These are phyloP conservation scores for Candida succiphila DNA, from an alignment of 805 yeast genomes.

Conservation along the genomic window DNA sequence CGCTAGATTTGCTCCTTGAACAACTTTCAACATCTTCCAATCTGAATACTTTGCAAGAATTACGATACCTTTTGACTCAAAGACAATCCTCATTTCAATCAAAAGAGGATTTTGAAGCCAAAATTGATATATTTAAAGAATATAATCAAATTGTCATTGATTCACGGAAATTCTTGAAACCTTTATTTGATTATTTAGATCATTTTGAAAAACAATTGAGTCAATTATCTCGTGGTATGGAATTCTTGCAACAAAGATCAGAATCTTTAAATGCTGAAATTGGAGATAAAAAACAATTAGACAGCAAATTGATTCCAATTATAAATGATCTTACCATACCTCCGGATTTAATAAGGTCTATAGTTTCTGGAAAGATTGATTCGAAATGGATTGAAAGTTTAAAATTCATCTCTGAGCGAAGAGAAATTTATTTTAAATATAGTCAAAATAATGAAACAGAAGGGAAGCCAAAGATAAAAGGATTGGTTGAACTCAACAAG, in stretches of 20 bases:
- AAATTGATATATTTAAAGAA: slow-evolving; percentile 11
- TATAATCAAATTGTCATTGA: slow-evolving; percentile 18
- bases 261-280: slow-evolving; percentile 36
- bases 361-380: slow-evolving; percentile 48
- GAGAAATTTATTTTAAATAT: slow-evolving; percentile 39
- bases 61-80: slow-evolving; percentile 7
- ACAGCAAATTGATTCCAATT: slow-evolving; percentile 56
- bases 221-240: slow-evolving; percentile 50
- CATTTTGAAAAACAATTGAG: slow-evolving; percentile 50
- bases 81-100: not conserved
- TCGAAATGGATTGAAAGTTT: slow-evolving; percentile 60
- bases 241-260: slow-evolving; percentile 45
- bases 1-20: slow-evolving; percentile 6
- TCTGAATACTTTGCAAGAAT: slow-evolving; percentile 13
- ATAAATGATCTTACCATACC: slow-evolving; percentile 69
- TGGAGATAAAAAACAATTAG: slow-evolving; percentile 35
- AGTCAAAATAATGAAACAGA: slow-evolving; percentile 5
- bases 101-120: slow-evolving; percentile 2
- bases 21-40: slow-evolving; percentile 2
- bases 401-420: slow-evolving; percentile 46
- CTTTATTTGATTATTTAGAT: slow-evolving; percentile 42
- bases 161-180: slow-evolving; percentile 29
- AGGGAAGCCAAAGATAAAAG: slow-evolving; percentile 7
- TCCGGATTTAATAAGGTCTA: slow-evolving; percentile 52
- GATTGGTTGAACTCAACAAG: slow-evolving; percentile 15